A percentile compares a stretch with the other conserved stretches of the same genome.
Conservation (phyloP, 495 filamentous ascomycete species). For the Aspergillus haitiensis region DNA sequence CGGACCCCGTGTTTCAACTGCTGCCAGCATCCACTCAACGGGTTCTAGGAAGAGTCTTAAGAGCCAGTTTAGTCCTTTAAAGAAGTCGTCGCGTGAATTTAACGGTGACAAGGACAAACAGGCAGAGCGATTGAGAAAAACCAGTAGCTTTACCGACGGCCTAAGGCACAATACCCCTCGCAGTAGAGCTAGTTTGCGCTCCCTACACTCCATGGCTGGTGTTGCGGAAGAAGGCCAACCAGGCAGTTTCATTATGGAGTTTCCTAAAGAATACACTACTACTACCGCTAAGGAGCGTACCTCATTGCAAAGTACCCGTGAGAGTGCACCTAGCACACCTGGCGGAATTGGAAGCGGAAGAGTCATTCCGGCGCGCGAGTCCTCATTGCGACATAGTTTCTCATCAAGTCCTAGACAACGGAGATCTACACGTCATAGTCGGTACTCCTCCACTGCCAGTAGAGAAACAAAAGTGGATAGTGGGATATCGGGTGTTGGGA, state of each 20-base stretch:
- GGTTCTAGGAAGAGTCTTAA: conserved; percentile 46
- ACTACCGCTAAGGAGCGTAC: conserved; percentile 32
- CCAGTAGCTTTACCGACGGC: conserved; percentile 41
- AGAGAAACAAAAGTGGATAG: conserved; percentile 39
- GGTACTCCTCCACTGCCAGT: conserved; percentile 43
- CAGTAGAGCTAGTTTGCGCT: conserved; percentile 44
- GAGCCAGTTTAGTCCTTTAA: conserved; percentile 35
- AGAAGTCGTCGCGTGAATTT: conserved; percentile 43
- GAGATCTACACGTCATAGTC: conserved; percentile 39
- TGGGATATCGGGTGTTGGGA: conserved; percentile 33
- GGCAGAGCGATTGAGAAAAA: conserved; percentile 37
- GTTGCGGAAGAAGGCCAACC: conserved; percentile 41
- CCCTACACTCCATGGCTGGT: conserved; percentile 48
- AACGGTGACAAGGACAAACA: conserved; percentile 36
- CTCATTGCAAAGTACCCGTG: conserved; percentile 31
- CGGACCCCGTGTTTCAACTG: conserved; percentile 38
- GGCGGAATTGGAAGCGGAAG: conserved; percentile 50
- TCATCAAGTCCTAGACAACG: conserved; percentile 39
- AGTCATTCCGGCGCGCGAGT: conserved; percentile 66
- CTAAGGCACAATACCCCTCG: conserved; percentile 39
- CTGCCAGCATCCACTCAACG: conserved; percentile 44
- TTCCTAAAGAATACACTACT: conserved; percentile 21
- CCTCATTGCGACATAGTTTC: conserved; percentile 61
- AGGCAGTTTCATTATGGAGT: conserved; percentile 24
- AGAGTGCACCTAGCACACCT: conserved; percentile 34